phyloP scores from a whole-genome alignment of 2,329 filamentous ascomycete genomes.

The Botrytis tulipae region DNA sequence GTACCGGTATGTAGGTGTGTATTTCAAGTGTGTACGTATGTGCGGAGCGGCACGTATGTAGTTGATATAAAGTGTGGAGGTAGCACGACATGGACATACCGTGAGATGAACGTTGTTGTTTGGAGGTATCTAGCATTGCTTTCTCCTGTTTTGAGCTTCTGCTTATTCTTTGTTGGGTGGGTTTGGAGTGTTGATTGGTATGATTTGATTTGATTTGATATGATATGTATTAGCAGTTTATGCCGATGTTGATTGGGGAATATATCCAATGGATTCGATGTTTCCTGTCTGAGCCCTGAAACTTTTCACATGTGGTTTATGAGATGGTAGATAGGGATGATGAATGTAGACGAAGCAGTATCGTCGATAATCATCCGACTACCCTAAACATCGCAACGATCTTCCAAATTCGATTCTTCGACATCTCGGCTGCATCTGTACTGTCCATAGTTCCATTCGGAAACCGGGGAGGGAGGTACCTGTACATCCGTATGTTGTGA shows the following conservation, averaged over 20 bases:
- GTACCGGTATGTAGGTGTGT: background rate
- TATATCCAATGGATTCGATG: background rate
- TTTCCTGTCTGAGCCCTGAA: background rate
- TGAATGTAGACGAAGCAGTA: background rate
- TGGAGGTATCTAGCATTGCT: background rate
- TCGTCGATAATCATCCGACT: background rate
- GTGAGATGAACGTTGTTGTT: background rate
- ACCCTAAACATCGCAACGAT: background rate
- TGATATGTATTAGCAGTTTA: background rate
- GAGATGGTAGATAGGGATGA: background rate
- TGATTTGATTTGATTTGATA: background rate
- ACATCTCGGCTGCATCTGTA: background rate
- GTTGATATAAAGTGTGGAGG: background rate
- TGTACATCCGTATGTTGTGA: background rate
- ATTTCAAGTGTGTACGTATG: background rate
- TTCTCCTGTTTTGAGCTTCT: background rate
- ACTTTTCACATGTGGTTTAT: background rate
- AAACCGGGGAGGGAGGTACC: background rate
- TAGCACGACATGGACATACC: background rate
- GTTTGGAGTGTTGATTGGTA: background rate
- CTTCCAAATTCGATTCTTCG: background rate
- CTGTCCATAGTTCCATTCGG: background rate
- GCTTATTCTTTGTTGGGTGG: background rate
- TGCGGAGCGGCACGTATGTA: background rate
- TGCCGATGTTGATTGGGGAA: background rate